Evolutionary conservation across 169 alveolate genomes (phyloP), one percentile per base, ranked within the genome.

Genomic region (Babesia divergens): DNA sequence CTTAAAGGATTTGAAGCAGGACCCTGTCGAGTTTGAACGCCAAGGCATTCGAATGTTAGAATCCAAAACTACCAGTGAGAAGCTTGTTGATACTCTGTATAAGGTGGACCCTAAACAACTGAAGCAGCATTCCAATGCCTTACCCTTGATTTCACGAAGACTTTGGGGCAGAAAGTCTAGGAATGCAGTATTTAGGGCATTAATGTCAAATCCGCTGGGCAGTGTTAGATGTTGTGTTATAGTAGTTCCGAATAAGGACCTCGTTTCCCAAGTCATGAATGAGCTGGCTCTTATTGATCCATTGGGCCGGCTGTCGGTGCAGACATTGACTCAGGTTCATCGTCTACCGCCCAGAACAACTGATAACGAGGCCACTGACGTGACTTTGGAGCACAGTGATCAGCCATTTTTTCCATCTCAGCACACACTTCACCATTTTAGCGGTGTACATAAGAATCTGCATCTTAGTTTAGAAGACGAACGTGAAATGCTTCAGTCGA

Each of bases 201-300:
- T 75, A 47, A n/a, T 75, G 66, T 2, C 81, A 18, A 75, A 75
- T 31, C 85, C 85, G 3, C 54, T 75, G 29, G 85, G 85, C 7
- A 22, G 66, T 18, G 74, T 75, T 3, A 6, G 82, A 6, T 77
- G 86, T 52, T 52, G 71, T 13, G 74, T 87, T 11, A 69, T 87
- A n/a, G 60, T 87, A 11, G 89, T 86, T 22, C 82, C 89, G 11
- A 83, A 83, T 38, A 87, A 83, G 67, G 91, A 87, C 46, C 62
- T 83, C 40, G 83, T 83, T 31, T 55, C 83, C 37, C 92, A 87
- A 55, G 84, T 87, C 22, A 37, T 87, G 16, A 50, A 49, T 16
- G 82, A 79, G 56, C 52, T 87, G 31, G 52, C 56, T 46, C 54
- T 65, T 32, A 34, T 87, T 28, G 92, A 87, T 50, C 65, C 80